A percentile compares a stretch with the other conserved stretches of the same genome.
phyloP scores from a whole-genome alignment of 2,329 filamentous ascomycete genomes.

The Cercospora nicotianae region DNA sequence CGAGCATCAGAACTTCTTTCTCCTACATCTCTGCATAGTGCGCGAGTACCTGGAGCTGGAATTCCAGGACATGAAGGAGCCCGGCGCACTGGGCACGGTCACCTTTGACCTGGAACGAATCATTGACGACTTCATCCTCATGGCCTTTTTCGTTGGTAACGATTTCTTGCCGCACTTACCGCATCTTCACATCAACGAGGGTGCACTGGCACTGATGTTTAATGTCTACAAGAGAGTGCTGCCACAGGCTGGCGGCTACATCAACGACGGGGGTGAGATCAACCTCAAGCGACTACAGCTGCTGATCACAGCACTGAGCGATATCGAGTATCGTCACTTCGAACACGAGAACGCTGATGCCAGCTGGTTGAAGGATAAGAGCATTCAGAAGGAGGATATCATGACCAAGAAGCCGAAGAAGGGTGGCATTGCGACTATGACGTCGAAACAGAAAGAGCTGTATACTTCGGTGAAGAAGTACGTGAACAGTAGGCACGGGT shows the following conservation, averaged over 20 bases:
- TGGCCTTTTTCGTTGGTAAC: slow-evolving; percentile 99
- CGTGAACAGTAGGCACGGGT: slow-evolving; percentile 64
- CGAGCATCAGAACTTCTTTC: slow-evolving; percentile 97
- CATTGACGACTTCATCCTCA: slow-evolving; percentile 98
- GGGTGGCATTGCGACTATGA: slow-evolving; percentile 69
- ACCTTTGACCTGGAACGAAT: slow-evolving; percentile 91
- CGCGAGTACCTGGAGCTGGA: slow-evolving; percentile 95
- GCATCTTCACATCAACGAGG: slow-evolving; percentile 96
- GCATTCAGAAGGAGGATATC: slow-evolving; percentile 66
- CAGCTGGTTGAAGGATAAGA: slow-evolving; percentile 88
- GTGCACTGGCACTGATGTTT: slow-evolving; percentile 95
- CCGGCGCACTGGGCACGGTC: slow-evolving; percentile 66
- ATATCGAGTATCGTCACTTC: slow-evolving; percentile 90
- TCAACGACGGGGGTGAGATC: slow-evolving; percentile 92
- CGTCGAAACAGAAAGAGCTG: slow-evolving; percentile 75
- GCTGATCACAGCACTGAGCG: slow-evolving; percentile 78
- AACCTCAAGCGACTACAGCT: slow-evolving; percentile 76
- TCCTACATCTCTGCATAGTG: slow-evolving; percentile 96
- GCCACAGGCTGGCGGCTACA: slow-evolving; percentile 85
- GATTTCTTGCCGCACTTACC: slow-evolving; percentile 98
- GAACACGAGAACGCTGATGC: slow-evolving; percentile 86
- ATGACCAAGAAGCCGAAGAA: slow-evolving; percentile 61
- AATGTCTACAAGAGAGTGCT: slow-evolving; percentile 90
- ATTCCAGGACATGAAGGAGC: slow-evolving; percentile 84
- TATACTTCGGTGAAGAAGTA: slow-evolving; percentile 82